Conservation (phyloP, 2,329 filamentous ascomycete genomes). For the Pseudocercospora cruenta region DNA sequence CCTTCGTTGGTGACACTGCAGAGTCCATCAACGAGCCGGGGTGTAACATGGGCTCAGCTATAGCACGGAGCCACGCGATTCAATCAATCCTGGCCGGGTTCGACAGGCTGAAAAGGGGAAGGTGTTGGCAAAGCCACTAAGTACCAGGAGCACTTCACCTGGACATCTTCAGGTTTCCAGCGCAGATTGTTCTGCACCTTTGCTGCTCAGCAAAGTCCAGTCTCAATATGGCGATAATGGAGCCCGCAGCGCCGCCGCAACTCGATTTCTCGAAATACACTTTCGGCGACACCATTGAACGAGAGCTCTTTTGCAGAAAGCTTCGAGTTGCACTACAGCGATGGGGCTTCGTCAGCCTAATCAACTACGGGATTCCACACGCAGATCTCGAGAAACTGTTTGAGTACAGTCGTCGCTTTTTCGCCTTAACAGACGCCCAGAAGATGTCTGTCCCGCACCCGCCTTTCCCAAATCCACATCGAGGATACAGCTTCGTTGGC, state of each 20-base stretch:
- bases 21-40: neutral
- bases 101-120: neutral
- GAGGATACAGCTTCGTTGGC: constrained; percentile 21
- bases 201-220: neutral
- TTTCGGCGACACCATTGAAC: neutral
- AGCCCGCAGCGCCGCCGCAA: constrained; percentile 5
- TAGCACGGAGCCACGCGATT: neutral
- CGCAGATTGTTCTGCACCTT: neutral
- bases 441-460: constrained; percentile 20
- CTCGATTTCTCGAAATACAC: constrained; percentile 16
- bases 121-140: neutral
- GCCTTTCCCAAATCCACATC: constrained; percentile 18
- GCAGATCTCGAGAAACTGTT: constrained; percentile 14
- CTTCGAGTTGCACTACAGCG: constrained; percentile 12
- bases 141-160: neutral
- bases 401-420: constrained; percentile 16
- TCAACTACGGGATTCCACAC: constrained; percentile 16
- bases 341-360: constrained; percentile 19
- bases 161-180: neutral
- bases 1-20: neutral
- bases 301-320: constrained; percentile 10
- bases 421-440: constrained; percentile 12
- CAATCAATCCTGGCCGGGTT: neutral
- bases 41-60: neutral
- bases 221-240: neutral